phyloP scores from a whole-genome alignment of 441 rosid species.

The Aquilaria agallochum region DNA sequence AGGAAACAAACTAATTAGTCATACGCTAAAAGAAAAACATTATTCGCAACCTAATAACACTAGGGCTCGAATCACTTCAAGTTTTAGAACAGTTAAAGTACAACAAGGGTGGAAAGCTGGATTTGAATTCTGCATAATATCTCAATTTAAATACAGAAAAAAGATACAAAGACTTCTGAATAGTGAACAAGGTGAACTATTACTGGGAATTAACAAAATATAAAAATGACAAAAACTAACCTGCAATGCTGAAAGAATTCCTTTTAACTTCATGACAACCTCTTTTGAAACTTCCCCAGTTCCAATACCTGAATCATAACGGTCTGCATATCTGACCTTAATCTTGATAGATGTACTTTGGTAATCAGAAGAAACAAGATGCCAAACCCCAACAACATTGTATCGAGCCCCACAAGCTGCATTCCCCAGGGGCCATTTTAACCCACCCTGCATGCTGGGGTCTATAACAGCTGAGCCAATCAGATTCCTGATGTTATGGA shows the following conservation, averaged over 20 bases:
- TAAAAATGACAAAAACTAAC: constrained; percentile 14
- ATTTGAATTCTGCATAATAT: no score
- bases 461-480: constrained; percentile 49
- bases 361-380: constrained; percentile 28
- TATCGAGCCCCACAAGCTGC: constrained; percentile 31
- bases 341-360: constrained; percentile 3
- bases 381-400: constrained; percentile 48
- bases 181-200: no score
- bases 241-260: constrained; percentile 28
- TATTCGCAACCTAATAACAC: no score
- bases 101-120: no score
- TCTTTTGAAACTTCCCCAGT: constrained; percentile 34
- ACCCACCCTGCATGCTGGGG: constrained; percentile 55
- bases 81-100: no score
- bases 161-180: no score
- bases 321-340: constrained; percentile 37
- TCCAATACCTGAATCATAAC: constrained; percentile 38
- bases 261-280: constrained; percentile 38
- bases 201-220: no score
- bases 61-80: no score
- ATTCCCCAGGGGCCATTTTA: constrained; percentile 56
- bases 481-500: constrained; percentile 34
- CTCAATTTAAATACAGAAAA: no score
- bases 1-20: no score
- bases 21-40: no score